These are phyloP conservation scores for Scleroderma bovista DNA, from an alignment of 768 basidiomycete species.

Conservation along the genomic window DNA sequence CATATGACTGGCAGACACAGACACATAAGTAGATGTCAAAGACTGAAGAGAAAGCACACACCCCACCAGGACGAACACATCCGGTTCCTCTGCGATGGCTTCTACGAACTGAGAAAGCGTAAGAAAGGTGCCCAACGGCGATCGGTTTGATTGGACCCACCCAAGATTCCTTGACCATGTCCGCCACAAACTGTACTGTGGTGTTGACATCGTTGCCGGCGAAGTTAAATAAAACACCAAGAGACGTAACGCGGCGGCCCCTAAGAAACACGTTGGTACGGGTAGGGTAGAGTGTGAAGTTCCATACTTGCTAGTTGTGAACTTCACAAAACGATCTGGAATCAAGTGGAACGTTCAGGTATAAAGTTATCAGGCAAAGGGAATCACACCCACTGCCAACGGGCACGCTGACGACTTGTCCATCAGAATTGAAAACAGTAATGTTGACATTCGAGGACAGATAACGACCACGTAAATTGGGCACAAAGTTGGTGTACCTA, in stretches of 20 bases:
- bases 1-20: constrained; percentile 59
- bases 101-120: constrained; percentile 53
- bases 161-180: constrained; percentile 81
- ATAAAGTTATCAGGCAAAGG: background rate
- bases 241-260: constrained; percentile 69
- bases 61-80: constrained; percentile 75
- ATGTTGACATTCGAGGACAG: constrained; percentile 86
- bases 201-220: constrained; percentile 65
- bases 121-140: background rate
- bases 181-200: constrained; percentile 64
- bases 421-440: constrained; percentile 47
- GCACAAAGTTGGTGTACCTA: constrained; percentile 63
- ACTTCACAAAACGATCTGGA: constrained; percentile 59
- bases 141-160: constrained; percentile 27
- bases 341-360: constrained; percentile 30
- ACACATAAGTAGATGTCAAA: background rate
- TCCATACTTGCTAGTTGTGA: constrained; percentile 64
- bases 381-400: constrained; percentile 35
- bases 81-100: constrained; percentile 75
- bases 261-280: constrained; percentile 18
- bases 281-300: background rate
- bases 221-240: constrained; percentile 79
- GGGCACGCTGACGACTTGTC: constrained; percentile 34
- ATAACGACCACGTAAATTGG: constrained; percentile 64
- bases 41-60: constrained; percentile 21